Base-by-base conservation (phyloP, 257 asterid genomes). In the Salvia miltiorrhiza region DNA sequence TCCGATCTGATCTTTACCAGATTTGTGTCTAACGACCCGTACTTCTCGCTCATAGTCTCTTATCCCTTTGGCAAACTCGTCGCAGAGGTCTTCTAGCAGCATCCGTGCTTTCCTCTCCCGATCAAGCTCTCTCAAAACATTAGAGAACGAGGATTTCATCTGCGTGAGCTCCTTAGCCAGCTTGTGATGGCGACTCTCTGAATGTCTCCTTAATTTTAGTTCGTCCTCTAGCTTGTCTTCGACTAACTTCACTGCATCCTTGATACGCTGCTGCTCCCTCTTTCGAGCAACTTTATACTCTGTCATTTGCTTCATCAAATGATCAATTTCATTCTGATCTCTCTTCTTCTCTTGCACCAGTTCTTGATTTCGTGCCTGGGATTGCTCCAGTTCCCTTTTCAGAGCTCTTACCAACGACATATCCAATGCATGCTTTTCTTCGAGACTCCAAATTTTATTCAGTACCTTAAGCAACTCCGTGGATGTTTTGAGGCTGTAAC, bases 401-500 rank as follows among this genome's bases (percentile, higher is more conserved):
- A 88, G 78, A 14, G 88, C 82, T 74, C 85, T 84, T 12, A 86
- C 85, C 57, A 88, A 73, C 5, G 88, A 84, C 70, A 82, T 80
- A 73, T 87, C 87, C 41, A 92, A 68, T 4, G 79, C 79, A 21
- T 88, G 89, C 64, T 85, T 88, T 68, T 93, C 96, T 84, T 93
- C 98, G 11, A 93, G 98, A 74, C 80, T 90, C 97, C 97, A 93
- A 17, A 93, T 88, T 77, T 92, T 80, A 26, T 93, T 90, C 55
- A 93, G 90, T 24, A 93, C 90, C 73, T 83, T 85, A 14, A 90
- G 88, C 17, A 93, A 82, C 85, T 90, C 98, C 0, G 92, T 82
- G 16, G 98, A 88, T 30, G 94, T 88, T 80, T 84, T 87, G 69
- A 87, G 84, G 73, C 81, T 63, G 53, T 77, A 81, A 69, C 84